These are phyloP conservation scores for Crucihimalaya himalaica DNA, from an alignment of 345 rosid species.

Conservation along the genomic window DNA sequence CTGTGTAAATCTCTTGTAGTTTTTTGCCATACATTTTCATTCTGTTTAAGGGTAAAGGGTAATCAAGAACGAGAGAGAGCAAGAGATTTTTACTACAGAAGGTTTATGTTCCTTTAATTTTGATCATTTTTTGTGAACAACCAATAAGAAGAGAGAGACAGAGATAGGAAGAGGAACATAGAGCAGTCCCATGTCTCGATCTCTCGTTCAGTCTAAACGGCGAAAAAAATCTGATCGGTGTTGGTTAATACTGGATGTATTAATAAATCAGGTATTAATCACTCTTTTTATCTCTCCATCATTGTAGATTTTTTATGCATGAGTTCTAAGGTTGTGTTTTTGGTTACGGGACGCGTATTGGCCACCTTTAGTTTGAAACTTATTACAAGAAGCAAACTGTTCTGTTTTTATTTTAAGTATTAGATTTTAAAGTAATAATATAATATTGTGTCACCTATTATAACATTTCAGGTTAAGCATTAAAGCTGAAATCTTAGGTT, in stretches of 20 bases:
- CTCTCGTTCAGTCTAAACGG: neutral
- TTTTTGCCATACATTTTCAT: neutral
- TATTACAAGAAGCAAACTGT: neutral
- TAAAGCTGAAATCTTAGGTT: slow-evolving; percentile 30
- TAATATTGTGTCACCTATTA: neutral
- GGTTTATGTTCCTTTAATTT: neutral
- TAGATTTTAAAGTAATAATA: neutral
- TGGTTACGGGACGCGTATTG: neutral
- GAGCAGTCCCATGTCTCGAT: neutral
- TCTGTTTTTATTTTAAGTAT: neutral
- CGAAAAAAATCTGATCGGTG: neutral
- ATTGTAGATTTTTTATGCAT: too few species aligned
- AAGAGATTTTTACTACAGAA: neutral
- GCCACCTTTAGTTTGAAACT: neutral
- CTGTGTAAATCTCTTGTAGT: neutral
- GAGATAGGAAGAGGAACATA: slow-evolving; percentile 5
- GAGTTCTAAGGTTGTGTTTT: neutral
- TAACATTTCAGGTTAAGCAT: slow-evolving; percentile 10
- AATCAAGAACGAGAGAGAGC: slow-evolving; percentile 15
- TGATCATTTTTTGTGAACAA: slow-evolving; percentile 1
- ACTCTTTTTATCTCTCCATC: neutral
- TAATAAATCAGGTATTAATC: neutral
- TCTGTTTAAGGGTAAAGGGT: slow-evolving; percentile 7
- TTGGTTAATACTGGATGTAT: neutral
- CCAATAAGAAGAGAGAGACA: slow-evolving; percentile 6